These are phyloP conservation scores for Metschnikowia kofuensis DNA, from an alignment of 805 yeast genomes.

Conservation along the genomic window DNA sequence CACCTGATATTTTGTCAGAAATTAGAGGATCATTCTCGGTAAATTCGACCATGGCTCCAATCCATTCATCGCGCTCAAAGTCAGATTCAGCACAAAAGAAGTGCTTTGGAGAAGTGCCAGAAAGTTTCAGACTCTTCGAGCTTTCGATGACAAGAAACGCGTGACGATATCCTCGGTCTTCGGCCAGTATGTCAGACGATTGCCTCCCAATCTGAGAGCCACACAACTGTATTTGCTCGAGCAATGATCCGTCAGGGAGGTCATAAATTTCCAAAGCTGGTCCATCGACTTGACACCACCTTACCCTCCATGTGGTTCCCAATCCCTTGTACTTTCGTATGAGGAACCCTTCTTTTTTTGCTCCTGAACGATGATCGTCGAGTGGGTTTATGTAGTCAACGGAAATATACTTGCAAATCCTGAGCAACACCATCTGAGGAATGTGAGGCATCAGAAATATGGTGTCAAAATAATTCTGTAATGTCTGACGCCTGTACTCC, in stretches of 20 bases:
- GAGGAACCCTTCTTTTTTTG: conserved; percentile 61
- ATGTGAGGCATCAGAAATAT: conserved; percentile 56
- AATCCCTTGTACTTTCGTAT: conserved; percentile 63
- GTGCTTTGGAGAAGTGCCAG: conserved; percentile 47
- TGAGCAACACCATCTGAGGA: conserved; percentile 48
- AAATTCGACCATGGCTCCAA: conserved; percentile 41
- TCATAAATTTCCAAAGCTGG: conserved; percentile 58
- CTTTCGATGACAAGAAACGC: conserved; percentile 56
- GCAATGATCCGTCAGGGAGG: conserved; percentile 48
- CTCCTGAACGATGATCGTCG: conserved; percentile 51
- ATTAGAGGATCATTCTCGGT: conserved; percentile 21
- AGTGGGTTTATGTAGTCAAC: conserved; percentile 62
- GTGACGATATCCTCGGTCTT: conserved; percentile 52
- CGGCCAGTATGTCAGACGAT: conserved; percentile 38
- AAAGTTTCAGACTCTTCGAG: conserved; percentile 31
- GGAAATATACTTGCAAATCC: conserved; percentile 64
- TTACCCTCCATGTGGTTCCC: conserved; percentile 62
- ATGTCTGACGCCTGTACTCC: conserved; percentile 52
- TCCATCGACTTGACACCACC: conserved; percentile 67
- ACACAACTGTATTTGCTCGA: conserved; percentile 50
- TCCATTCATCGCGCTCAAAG: conserved; percentile 73
- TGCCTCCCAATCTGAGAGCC: conserved; percentile 59
- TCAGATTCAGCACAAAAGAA: conserved; percentile 78
- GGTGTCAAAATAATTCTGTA: conserved; percentile 59
- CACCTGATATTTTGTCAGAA: neutral